phyloP scores from a whole-genome alignment of 352 stramenopile genomes.

The Phytophthora europaea region DNA sequence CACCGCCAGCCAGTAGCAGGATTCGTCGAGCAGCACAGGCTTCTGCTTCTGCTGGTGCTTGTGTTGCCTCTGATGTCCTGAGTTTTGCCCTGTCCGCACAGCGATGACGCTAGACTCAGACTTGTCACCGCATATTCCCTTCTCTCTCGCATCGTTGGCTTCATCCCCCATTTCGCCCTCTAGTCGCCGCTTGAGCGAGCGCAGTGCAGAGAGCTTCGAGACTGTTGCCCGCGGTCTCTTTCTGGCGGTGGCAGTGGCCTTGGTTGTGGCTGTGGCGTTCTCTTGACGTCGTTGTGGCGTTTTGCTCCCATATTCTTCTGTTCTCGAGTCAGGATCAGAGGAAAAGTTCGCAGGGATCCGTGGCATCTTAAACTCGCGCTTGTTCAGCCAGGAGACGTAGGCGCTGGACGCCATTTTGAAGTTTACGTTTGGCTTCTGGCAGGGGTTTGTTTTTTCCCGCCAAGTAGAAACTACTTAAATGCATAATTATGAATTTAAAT shows the following conservation, averaged over 20 bases:
- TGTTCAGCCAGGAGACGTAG: conserved; percentile 10
- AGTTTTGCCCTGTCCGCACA: background rate
- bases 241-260: background rate
- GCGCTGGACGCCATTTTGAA: conserved; percentile 6
- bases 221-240: background rate
- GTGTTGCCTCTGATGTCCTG: background rate
- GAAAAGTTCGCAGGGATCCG: background rate
- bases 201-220: background rate
- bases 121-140: background rate
- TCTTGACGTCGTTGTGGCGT: background rate
- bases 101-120: background rate
- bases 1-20: conserved; percentile 1
- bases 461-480: background rate
- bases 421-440: no score
- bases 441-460: background rate
- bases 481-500: background rate
- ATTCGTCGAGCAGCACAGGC: background rate
- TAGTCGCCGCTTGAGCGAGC: background rate
- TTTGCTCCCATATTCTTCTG: background rate
- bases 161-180: background rate
- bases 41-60: background rate
- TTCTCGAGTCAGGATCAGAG: background rate
- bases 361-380: conserved; percentile 19
- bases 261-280: background rate
- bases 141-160: background rate